phyloP scores from a whole-genome alignment of 2,329 filamentous ascomycete species.

The Fusarium decemcellulare region DNA sequence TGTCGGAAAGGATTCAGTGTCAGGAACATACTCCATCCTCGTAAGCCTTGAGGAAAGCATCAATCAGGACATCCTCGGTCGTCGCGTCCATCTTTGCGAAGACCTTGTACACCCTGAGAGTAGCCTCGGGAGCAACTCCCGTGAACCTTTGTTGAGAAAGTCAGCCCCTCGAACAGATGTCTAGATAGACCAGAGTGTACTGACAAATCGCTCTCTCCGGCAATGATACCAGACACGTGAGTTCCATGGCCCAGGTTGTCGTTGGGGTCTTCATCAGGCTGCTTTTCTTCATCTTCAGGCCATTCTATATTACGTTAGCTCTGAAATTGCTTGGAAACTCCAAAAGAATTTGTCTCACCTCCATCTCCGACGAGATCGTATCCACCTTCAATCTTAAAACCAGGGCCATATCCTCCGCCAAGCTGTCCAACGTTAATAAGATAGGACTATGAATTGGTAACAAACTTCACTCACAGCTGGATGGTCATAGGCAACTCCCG shows the following conservation, averaged over 20 bases:
- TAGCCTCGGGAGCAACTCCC: conserved; percentile 50
- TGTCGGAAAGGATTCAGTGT: too few species aligned
- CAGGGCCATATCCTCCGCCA: conserved; percentile 43
- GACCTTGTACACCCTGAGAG: conserved; percentile 47
- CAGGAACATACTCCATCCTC: conserved; percentile 46
- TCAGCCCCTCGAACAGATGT: not conserved
- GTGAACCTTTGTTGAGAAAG: not conserved
- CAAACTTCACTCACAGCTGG: not conserved
- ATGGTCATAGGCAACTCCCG: not conserved
- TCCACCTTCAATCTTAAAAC: conserved; percentile 45
- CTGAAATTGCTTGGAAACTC: not conserved
- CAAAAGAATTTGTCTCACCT: conserved; percentile 1
- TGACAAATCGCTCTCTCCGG: conserved; percentile 34
- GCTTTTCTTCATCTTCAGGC: conserved; percentile 14
- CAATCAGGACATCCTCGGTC: conserved; percentile 41
- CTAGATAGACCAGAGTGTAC: not conserved
- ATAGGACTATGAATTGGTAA: not conserved
- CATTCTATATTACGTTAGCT: conserved; percentile 3
- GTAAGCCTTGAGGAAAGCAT: conserved; percentile 53
- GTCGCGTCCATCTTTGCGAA: conserved; percentile 23
- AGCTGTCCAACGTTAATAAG: conserved; percentile 21
- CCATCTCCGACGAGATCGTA: conserved; percentile 44
- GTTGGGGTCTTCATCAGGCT: conserved; percentile 48
- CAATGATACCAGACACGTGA: conserved; percentile 51
- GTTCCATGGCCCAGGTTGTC: conserved; percentile 32